Evolutionary conservation across 768 basidiomycete genomes (phyloP), one percentile per base, ranked within the genome.

Genomic region (Dioszegia aurantiaca): DNA sequence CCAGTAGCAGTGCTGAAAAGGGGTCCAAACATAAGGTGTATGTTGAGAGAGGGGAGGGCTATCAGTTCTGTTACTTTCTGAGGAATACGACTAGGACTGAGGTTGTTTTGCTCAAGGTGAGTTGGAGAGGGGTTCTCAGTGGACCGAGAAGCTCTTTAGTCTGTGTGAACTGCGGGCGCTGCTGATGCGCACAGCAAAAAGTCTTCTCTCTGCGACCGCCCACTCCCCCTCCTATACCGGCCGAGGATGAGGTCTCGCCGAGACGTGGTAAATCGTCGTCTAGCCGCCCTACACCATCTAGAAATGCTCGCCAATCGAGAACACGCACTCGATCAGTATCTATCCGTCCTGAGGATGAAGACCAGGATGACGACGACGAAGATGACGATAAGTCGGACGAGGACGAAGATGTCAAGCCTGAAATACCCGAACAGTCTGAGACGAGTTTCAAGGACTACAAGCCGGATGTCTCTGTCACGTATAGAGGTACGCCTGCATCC

Each of bases 1-100:
- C 58, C 72, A 79, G 14, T 33, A 14, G 33, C 6, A 14, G 74
- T 70, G 54, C 33, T 42, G 14, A 61, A 58, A 17, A 56, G 72
- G 24, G 61, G 31, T 21, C 17, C 37, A 85, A 86, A 79, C 83
- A 85, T 2, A 83, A 85, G 2, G 84, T 92, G 0, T 88, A 90
- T 59, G 89, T 90, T 1, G 84, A 90, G 73, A 80, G 89, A 76
- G 90, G 90, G 77, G 87, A 91, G 89, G 62, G 82, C 0, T 94
- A 93, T 69, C 91, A 94, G 64, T 91, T 90, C 73, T 90, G 87
- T 46, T 94, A 90, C 73, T 94, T 92, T 78, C 80, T 93, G 64
- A 83, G 89, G 23, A 86, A 85, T 76, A 85, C 84, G 2, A 89
- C 90, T 51, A 82, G 87, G 10, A 72, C 72, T 11, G 89, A 93